Evolutionary conservation across 2,329 filamentous ascomycete genomes (phyloP).

Genomic region (Microascus cirrosus): DNA sequence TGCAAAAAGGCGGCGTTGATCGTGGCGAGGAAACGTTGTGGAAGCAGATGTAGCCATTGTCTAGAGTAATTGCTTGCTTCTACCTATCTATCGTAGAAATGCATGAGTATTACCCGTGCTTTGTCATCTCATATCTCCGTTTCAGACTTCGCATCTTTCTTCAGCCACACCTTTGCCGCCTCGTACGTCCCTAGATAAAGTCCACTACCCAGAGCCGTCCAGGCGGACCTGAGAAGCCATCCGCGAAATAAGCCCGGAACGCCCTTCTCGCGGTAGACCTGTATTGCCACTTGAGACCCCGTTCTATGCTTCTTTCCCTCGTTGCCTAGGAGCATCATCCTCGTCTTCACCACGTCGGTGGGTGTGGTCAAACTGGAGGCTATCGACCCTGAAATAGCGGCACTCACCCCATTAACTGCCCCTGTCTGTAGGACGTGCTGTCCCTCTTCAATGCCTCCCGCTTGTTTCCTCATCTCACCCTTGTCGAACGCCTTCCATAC

Average conservation of each 20-base stretch:
- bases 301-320: slow-evolving; percentile 26
- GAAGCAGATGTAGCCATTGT: too few relatives aligned
- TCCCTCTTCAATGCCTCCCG: slow-evolving; percentile 7
- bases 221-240: slow-evolving; percentile 58
- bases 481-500: slow-evolving; percentile 26
- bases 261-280: slow-evolving; percentile 57
- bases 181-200: slow-evolving; percentile 84
- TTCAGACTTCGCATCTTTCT: slow-evolving; percentile 24
- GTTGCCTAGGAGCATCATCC: slow-evolving; percentile 67
- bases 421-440: slow-evolving; percentile 51
- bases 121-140: background rate
- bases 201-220: slow-evolving; percentile 75
- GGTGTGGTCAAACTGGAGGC: slow-evolving; percentile 79
- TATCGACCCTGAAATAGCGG: slow-evolving; percentile 61
- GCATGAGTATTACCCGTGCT: background rate
- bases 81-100: background rate
- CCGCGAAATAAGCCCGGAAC: slow-evolving; percentile 68
- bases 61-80: background rate
- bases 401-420: slow-evolving; percentile 60
- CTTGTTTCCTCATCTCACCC: slow-evolving; percentile 13
- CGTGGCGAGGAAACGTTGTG: too few relatives aligned
- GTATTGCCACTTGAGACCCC: slow-evolving; percentile 48
- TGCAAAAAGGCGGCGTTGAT: too few relatives aligned
- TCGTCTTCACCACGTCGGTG: slow-evolving; percentile 79
- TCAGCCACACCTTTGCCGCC: slow-evolving; percentile 57